Base-by-base conservation (phyloP, 768 basidiomycete genomes). In the Mrakia gelida region DNA sequence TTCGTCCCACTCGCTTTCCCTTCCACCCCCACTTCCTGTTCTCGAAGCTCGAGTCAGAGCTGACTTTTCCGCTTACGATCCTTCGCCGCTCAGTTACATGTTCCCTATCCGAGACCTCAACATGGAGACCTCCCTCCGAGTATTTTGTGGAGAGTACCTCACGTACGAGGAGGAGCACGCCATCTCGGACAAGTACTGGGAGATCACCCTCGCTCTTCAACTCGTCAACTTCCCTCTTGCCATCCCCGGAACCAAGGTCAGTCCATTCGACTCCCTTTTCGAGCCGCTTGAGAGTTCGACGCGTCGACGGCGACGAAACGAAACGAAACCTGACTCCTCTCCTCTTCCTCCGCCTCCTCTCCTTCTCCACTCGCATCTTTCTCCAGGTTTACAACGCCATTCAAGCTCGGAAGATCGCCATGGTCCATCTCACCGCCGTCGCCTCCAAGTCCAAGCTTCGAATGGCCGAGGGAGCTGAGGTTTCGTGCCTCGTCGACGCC, bases 221-320 rank as follows among this genome's bases (percentile, higher is more conserved):
- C 91, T 99, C 75, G 97, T 99, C 87, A 99, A 99, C 87, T 98
- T 99, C 87, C 97, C 97, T 26, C 86, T 98, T 79, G 91, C 96
- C 23, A 82, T 97, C 54, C 97, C 97, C 30, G 97, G 97, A 41
- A 98, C 97, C 52, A 98, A 98, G 84, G 59, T 28, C n/a, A 59
- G 59, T 59, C 8, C 38, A 38, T n/a, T n/a, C 56, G n/a, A 52
- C 3, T 52, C 7, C 18, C 21, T 21, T 10, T 45, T 13, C 5
- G 11, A 45, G 2, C 15, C 45, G 45, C 9, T 45, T 16, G 9
- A 3, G 9, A 10, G n/a, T 2, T 52, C 49, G 49, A 52, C 49
- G 49, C 49, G 49, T 21, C 49, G 49, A 52, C 38, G 38, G 11
- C 45, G 18, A 18, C 49, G 18, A 21, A 16, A 5, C 49, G 18